phyloP scores from a whole-genome alignment of 345 rosid genomes.

The Pistacia atlantica region DNA sequence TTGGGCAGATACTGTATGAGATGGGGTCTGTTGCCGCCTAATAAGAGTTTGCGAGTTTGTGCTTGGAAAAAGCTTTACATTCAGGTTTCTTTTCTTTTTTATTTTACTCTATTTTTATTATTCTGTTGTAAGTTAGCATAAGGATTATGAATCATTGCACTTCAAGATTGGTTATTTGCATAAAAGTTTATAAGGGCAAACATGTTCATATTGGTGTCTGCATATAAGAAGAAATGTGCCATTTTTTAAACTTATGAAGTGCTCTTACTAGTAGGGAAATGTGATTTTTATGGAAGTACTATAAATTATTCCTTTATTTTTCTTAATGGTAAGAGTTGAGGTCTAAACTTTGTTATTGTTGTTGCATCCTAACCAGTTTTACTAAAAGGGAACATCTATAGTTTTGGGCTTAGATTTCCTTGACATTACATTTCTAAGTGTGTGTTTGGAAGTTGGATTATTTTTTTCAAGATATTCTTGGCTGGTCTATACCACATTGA shows the following conservation, averaged over 20 bases:
- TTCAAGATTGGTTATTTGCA: neutral
- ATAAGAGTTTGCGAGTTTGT: slow-evolving; percentile 59
- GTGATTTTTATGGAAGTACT: neutral
- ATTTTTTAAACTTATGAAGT: neutral
- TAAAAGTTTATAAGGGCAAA: neutral
- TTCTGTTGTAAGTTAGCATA: neutral
- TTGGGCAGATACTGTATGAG: slow-evolving; percentile 72
- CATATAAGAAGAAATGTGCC: too few species aligned
- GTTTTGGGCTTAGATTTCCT: neutral
- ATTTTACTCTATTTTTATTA: neutral
- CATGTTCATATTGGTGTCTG: too few species aligned
- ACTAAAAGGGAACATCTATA: neutral
- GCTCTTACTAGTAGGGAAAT: neutral
- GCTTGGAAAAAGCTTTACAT: slow-evolving; percentile 96
- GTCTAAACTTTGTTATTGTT: neutral
- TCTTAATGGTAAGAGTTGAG: neutral
- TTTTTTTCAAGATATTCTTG: neutral
- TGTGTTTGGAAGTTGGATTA: neutral
- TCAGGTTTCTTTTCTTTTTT: slow-evolving; percentile 49
- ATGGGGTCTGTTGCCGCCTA: slow-evolving; percentile 73
- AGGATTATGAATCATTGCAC: neutral
- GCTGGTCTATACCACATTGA: neutral
- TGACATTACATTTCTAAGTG: neutral
- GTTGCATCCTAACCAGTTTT: neutral
- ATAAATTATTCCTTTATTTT: neutral